A percentile compares a stretch with the other conserved stretches of the same genome.
phyloP scores from a whole-genome alignment of 177 flowering plant genomes.

The Vitis hybrid region DNA sequence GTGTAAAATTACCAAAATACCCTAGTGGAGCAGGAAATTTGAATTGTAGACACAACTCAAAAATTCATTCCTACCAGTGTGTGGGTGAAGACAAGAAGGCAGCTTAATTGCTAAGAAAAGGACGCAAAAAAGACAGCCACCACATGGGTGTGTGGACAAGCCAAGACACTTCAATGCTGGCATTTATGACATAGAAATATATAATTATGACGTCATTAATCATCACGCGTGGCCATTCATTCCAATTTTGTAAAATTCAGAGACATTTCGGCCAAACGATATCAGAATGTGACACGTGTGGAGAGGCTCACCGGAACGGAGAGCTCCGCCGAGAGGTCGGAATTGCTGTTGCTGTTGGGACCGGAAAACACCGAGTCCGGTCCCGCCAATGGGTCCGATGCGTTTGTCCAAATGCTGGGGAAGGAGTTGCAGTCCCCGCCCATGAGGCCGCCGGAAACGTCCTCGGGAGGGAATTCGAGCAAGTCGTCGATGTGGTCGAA shows the following conservation, averaged over 20 bases:
- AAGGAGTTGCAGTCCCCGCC: conserved; percentile 17
- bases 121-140: no score
- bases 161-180: no score
- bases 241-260: not conserved
- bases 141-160: no score
- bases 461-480: conserved; percentile 64
- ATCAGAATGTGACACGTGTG: not conserved
- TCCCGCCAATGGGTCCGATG: conserved; percentile 12
- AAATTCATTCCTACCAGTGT: no score
- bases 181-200: no score
- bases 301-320: conserved; percentile 47
- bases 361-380: conserved; percentile 33
- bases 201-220: not conserved
- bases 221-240: not conserved
- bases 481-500: conserved; percentile 82
- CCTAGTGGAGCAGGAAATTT: no score
- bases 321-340: conserved; percentile 56
- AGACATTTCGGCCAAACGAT: not conserved
- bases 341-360: conserved; percentile 13
- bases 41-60: no score
- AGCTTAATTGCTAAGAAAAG: no score
- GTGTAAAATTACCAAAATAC: no score
- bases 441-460: conserved; percentile 19
- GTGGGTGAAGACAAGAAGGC: no score
- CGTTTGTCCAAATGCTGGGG: conserved; percentile 31